Conservation (phyloP, 2,329 filamentous ascomycete genomes). For the Ciborinia camelliae region DNA sequence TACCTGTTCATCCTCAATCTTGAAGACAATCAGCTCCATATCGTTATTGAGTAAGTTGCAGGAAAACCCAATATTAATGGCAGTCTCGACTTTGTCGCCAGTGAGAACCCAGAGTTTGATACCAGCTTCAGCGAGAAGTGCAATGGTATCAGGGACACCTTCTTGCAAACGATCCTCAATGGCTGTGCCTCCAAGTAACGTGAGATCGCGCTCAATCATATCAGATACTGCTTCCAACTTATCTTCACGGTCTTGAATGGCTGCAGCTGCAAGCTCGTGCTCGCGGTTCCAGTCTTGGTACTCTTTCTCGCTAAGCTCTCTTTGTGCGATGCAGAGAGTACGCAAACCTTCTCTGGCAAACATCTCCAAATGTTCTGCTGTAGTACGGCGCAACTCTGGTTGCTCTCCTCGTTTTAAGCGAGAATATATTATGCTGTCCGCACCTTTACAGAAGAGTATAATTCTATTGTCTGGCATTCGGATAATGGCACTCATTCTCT, state of each 20-base stretch:
- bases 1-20: constrained; percentile 70
- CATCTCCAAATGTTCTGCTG: constrained; percentile 93
- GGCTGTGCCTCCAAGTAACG: constrained; percentile 85
- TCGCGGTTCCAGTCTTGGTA: constrained; percentile 82
- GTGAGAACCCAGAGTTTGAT: constrained; percentile 99
- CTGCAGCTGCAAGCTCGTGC: constrained; percentile 81
- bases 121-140: constrained; percentile 82
- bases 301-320: constrained; percentile 74
- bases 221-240: constrained; percentile 89
- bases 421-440: constrained; percentile 95
- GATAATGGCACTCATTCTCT: constrained; percentile 96
- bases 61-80: constrained; percentile 99
- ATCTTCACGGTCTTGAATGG: constrained; percentile 83
- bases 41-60: constrained; percentile 97
- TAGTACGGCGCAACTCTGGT: constrained; percentile 73
- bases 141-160: constrained; percentile 93
- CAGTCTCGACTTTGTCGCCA: constrained; percentile 97
- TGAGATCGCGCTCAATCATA: constrained; percentile 84
- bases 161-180: constrained; percentile 97
- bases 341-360: constrained; percentile 93
- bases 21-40: constrained; percentile 93
- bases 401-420: constrained; percentile 83
- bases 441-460: constrained; percentile 92
- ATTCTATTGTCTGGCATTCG: constrained; percentile 90
- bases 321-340: constrained; percentile 89